Evolutionary conservation across 2,329 filamentous ascomycete genomes (phyloP).

Genomic region (Coniochaeta hoffmannii): DNA sequence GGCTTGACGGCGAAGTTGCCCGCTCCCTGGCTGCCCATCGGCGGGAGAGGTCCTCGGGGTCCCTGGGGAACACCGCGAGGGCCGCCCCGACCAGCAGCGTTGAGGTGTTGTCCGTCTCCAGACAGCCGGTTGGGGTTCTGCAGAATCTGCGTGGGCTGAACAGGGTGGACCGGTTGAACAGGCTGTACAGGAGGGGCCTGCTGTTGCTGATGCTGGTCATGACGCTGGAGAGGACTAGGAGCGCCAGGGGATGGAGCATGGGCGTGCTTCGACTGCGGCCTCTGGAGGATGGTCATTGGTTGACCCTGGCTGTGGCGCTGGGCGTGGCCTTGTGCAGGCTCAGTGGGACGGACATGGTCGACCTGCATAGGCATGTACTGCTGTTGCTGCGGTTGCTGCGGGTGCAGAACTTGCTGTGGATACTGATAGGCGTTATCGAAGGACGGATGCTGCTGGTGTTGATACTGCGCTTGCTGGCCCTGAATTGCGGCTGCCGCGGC

Average conservation of each 20-base stretch:
- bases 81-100: slow-evolving; percentile 21
- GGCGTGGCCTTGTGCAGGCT: background rate
- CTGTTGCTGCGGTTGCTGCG: slow-evolving; percentile 10
- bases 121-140: slow-evolving; percentile 68
- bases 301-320: slow-evolving; percentile 32
- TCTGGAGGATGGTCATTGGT: slow-evolving; percentile 48
- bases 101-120: slow-evolving; percentile 34
- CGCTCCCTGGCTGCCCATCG: background rate
- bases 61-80: slow-evolving; percentile 18
- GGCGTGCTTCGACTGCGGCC: slow-evolving; percentile 37
- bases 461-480: slow-evolving; percentile 17
- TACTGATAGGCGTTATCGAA: slow-evolving; percentile 15
- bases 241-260: slow-evolving; percentile 24
- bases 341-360: slow-evolving; percentile 6
- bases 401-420: slow-evolving; percentile 11
- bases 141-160: slow-evolving; percentile 65
- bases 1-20: slow-evolving; percentile 20
- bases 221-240: slow-evolving; percentile 21
- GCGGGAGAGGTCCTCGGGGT: slow-evolving; percentile 11
- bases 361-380: slow-evolving; percentile 10
- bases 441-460: slow-evolving; percentile 12
- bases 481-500: too few species aligned
- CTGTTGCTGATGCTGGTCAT: background rate
- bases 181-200: slow-evolving; percentile 10
- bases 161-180: slow-evolving; percentile 37